Percentiles rank a stretch among this genome's conserved stretches.
phyloP scores from a whole-genome alignment of 148 eudicot species.

The Fagopyrum tataricum region DNA sequence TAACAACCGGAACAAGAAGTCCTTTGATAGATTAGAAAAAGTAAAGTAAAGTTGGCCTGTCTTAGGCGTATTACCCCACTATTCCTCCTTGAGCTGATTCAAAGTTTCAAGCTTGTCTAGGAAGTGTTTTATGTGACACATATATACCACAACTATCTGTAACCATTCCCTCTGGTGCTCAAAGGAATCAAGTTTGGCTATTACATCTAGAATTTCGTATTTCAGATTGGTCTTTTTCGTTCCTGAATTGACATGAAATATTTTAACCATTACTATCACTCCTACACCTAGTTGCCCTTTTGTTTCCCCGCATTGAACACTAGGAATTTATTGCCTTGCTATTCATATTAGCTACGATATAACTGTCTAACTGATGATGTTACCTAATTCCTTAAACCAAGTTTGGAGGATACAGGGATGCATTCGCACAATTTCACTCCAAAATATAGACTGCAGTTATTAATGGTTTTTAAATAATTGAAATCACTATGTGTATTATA shows the following conservation, averaged over 20 bases:
- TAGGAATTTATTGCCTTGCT: neutral
- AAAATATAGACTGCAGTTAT: neutral
- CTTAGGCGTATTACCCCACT: neutral
- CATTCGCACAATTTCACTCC: neutral
- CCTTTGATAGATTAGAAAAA: neutral
- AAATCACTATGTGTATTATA: neutral
- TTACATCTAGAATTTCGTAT: neutral
- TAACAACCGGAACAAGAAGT: neutral
- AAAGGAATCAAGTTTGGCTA: neutral
- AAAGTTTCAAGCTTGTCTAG: neutral
- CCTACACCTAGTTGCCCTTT: neutral
- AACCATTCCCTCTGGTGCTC: neutral
- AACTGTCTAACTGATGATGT: neutral
- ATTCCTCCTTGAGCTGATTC: neutral
- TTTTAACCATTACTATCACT: neutral
- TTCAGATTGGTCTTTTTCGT: neutral
- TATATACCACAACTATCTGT: neutral
- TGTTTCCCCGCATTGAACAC: neutral
- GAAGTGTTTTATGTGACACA: neutral
- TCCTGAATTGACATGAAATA: neutral
- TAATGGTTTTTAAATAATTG: neutral
- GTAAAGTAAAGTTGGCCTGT: neutral
- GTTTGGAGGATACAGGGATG: neutral
- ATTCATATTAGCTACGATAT: neutral
- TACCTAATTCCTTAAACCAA: neutral